These are phyloP conservation scores for Tilletia caries DNA, from an alignment of 1,284 basidiomycete species.

Conservation along the genomic window DNA sequence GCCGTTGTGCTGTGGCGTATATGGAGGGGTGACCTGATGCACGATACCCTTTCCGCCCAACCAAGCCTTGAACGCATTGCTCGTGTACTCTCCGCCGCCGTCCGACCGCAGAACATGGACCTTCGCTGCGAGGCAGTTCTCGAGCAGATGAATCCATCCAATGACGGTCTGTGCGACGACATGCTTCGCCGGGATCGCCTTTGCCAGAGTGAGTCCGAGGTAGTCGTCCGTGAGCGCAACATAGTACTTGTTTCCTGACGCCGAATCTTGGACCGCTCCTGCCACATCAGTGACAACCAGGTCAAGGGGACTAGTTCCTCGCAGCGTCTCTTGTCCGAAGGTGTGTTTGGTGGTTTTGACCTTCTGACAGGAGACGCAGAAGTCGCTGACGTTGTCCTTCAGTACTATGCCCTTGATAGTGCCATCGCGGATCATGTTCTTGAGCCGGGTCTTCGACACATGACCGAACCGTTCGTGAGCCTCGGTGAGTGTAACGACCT, in stretches of 20 bases:
- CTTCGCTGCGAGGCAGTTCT: background rate
- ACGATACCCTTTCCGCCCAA: slow-evolving; percentile 47
- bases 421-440: background rate
- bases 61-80: slow-evolving; percentile 37
- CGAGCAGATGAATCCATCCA: background rate
- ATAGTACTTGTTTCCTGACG: background rate
- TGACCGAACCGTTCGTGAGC: background rate
- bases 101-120: slow-evolving; percentile 44
- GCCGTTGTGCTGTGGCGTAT: slow-evolving; percentile 54
- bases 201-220: background rate
- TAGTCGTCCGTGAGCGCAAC: background rate
- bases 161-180: background rate
- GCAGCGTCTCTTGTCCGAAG: background rate
- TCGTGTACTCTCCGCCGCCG: slow-evolving; percentile 50
- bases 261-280: background rate
- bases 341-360: background rate
- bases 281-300: background rate
- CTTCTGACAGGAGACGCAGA: background rate
- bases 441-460: background rate
- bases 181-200: background rate
- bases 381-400: background rate
- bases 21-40: slow-evolving; percentile 52
- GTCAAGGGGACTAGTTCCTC: background rate
- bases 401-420: background rate
- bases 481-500: background rate